Base-by-base conservation (phyloP, 306 rosid species). In the Ormosia emarginata region DNA sequence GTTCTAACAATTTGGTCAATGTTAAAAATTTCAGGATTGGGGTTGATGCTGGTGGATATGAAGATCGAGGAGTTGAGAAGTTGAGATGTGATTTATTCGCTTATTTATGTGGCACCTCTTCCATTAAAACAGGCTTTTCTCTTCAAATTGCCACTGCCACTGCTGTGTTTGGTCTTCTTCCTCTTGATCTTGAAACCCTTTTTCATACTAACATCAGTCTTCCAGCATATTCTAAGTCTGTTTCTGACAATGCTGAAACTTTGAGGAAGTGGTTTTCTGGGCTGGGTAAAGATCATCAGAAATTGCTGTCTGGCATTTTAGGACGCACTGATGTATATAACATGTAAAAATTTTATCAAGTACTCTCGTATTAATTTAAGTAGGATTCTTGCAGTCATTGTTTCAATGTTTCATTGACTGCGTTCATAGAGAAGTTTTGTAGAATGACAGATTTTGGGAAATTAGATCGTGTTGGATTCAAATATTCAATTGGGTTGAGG, bases 31-130 rank as follows among this genome's bases (percentile, higher is more conserved):
- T 80, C 88, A 95, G 98, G 91, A 84, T 83, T 56, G 97, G 97
- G 74, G 87, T 93, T 71, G 87, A 82, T 85, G 71, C 86, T 47
- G 84, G 75, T 81, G 97, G 98, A 81, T 90, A 78, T 62, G 97
- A 88, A 75, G 97, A 91, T 47, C 73, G n/a, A 59, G 90, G 87
- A 56, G 88, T 95, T 39, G 83, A 82, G 74, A 85, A 66, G 39
- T 82, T 93, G 88, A 89, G 97, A 82, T 44, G 79, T 78, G 59
- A 82, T 58, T 80, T 93, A 59, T 84, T 77, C 39, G 63, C 86
- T 53, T 88, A 89, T 83, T 85, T 93, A 14, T 78, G 83, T 17
- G 56, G 46, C 33, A 49, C 67, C 62, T 65, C 86, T 50, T 80
- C 91, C 66, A 52, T 1, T 40, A 82, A 84, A 61, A 86, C 87